These are phyloP conservation scores for Gossypium ekmanianum DNA, from an alignment of 345 rosid genomes.

Conservation along the genomic window DNA sequence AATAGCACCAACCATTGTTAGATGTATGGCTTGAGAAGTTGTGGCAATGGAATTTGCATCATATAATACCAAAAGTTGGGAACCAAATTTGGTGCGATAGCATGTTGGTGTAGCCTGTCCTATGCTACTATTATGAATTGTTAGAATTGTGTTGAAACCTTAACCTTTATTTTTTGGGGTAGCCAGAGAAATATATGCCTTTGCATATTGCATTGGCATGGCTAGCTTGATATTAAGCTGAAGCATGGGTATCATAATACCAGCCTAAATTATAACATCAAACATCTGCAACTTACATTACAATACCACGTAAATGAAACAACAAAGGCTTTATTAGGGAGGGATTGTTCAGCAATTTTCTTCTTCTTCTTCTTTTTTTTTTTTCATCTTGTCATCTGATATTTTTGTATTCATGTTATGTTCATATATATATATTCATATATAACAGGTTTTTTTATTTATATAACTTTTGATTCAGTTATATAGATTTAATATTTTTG, in stretches of 20 bases:
- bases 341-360: neutral
- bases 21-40: conserved; percentile 66
- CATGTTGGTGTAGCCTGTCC: neutral
- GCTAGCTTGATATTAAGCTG: no score
- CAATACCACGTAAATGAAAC: neutral
- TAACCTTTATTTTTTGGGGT: neutral
- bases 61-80: conserved; percentile 41
- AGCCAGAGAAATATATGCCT: no score
- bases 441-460: no score
- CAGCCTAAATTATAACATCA: neutral
- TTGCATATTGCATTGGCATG: no score
- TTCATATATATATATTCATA: no score
- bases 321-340: neutral
- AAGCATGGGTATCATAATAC: neutral
- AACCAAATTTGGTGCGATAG: neutral
- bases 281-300: neutral
- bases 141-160: neutral
- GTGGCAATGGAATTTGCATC: conserved; percentile 50
- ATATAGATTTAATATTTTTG: no score
- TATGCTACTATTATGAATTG: neutral
- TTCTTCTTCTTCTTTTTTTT: neutral
- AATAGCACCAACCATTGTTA: neutral
- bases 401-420: no score
- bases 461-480: no score
- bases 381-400: neutral